These are phyloP conservation scores for Candida sakaeoensis DNA, from an alignment of 805 yeast genomes.

Conservation along the genomic window DNA sequence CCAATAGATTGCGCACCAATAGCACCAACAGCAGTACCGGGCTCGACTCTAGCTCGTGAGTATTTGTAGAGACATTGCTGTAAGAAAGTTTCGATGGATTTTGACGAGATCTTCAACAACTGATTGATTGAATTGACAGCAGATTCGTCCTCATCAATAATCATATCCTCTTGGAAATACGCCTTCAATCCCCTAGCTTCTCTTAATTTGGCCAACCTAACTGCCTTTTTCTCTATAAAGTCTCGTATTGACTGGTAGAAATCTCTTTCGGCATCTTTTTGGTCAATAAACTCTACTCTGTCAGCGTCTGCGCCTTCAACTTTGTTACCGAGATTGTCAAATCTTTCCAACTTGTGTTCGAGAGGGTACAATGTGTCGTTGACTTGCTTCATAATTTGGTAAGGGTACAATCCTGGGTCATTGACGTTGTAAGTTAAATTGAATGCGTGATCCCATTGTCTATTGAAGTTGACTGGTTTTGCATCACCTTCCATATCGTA, in stretches of 20 bases:
- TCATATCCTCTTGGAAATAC: slow-evolving; percentile 33
- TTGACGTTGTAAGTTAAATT: slow-evolving; percentile 61
- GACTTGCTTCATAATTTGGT: slow-evolving; percentile 54
- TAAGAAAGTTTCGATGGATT: slow-evolving; percentile 62
- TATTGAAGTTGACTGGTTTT: slow-evolving; percentile 83
- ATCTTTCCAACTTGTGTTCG: slow-evolving; percentile 56
- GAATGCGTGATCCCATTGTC: slow-evolving; percentile 92
- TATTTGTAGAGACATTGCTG: slow-evolving; percentile 78
- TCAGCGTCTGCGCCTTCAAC: slow-evolving; percentile 36
- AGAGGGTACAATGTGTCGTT: slow-evolving; percentile 58
- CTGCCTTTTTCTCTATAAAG: slow-evolving; percentile 57
- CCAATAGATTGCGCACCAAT: slow-evolving; percentile 99
- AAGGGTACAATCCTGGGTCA: slow-evolving; percentile 64
- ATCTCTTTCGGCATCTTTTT: slow-evolving; percentile 80
- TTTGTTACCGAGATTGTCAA: slow-evolving; percentile 68
- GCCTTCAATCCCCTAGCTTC: slow-evolving; percentile 48
- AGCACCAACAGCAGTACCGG: slow-evolving; percentile 99
- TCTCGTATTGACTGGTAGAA: slow-evolving; percentile 74
- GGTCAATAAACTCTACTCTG: slow-evolving; percentile 70
- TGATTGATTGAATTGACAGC: slow-evolving; percentile 53
- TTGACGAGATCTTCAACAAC: slow-evolving; percentile 60
- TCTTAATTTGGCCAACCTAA: slow-evolving; percentile 54
- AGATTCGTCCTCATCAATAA: slow-evolving; percentile 37
- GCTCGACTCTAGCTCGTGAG: slow-evolving; percentile 88
- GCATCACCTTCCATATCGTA: slow-evolving; percentile 99